Base-by-base conservation (phyloP, 2,329 filamentous ascomycete genomes). In the Paraconiothyrium sp. region DNA sequence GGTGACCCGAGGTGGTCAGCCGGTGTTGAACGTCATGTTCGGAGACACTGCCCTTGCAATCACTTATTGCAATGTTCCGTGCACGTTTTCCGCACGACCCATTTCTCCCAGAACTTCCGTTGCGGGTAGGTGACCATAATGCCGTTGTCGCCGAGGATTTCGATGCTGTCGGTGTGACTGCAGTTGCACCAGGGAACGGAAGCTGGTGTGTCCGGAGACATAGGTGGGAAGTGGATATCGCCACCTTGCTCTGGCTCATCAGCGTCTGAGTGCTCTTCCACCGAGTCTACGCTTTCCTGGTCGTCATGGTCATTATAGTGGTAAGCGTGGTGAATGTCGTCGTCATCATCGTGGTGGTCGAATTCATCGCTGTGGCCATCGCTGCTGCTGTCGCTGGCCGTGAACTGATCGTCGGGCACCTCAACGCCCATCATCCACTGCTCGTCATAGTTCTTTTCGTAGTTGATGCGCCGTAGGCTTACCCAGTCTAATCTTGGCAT, bases 401-500 rank as follows among this genome's bases (percentile, higher is more conserved):
- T 74, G 1, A 78, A 76, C 20, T 76, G 77, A 46, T 82, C 82
- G 46, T 84, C 82, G 9, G 79, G 81, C 2, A 86, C 77, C 65
- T 85, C 84, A 30, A 82, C 81, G 2, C 82, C 83, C 47, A 78
- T 71, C 16, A 79, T 76, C 68, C 75, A 78, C 54, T 80, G 77
- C 30, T 81, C 79, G 61, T 88, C 84, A 61, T 86, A 86, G 55
- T 85, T 80, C 39, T 78, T 80, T 2, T 83, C 83, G 68, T 90
- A 90, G 41, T 87, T 85, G 51, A 90, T 87, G 6, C 86, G 79
- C 39, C 86, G 80, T n/a, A 91, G 76, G 66, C 87, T 87, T 34
- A 90, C 82, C 82, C 87, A 89, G 49, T 89, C 84, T 16, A 91
- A 76, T 30, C 82, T 79, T 37, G 80, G 77, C 81, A 89, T 85